phyloP scores from a whole-genome alignment of 345 rosid species.

The Pistacia integerrima region DNA sequence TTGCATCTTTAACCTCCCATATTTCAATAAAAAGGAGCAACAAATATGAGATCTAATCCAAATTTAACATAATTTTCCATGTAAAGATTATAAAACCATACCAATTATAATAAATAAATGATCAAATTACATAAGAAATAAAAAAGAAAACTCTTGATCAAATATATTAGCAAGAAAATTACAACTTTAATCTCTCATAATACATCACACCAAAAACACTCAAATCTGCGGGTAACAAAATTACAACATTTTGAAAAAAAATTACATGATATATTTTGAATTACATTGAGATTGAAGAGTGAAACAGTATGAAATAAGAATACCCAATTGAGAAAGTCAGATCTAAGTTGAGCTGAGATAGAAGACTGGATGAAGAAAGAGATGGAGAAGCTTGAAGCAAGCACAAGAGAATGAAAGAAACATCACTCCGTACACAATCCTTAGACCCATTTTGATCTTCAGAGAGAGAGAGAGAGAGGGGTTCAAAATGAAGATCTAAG shows the following conservation, averaged over 20 bases:
- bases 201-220: too few relatives aligned
- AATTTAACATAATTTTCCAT: too few relatives aligned
- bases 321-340: not conserved
- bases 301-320: not conserved
- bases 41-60: too few relatives aligned
- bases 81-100: too few relatives aligned
- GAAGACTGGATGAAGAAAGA: slow-evolving; percentile 53
- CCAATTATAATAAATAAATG: too few relatives aligned
- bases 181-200: not conserved
- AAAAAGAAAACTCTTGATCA: not conserved
- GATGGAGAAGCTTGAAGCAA: slow-evolving; percentile 63
- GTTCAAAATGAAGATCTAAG: not conserved
- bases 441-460: slow-evolving; percentile 29
- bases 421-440: slow-evolving; percentile 45
- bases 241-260: too few relatives aligned
- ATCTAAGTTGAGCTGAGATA: slow-evolving; percentile 34
- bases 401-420: slow-evolving; percentile 55
- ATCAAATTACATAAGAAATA: not conserved
- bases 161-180: not conserved
- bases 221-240: too few relatives aligned
- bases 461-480: not conserved
- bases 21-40: too few relatives aligned
- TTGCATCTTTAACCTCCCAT: too few relatives aligned
- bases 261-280: too few relatives aligned
- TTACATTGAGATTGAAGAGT: not conserved